Base-by-base conservation (phyloP, 345 rosid species). In the Eutrema yunnanense region DNA sequence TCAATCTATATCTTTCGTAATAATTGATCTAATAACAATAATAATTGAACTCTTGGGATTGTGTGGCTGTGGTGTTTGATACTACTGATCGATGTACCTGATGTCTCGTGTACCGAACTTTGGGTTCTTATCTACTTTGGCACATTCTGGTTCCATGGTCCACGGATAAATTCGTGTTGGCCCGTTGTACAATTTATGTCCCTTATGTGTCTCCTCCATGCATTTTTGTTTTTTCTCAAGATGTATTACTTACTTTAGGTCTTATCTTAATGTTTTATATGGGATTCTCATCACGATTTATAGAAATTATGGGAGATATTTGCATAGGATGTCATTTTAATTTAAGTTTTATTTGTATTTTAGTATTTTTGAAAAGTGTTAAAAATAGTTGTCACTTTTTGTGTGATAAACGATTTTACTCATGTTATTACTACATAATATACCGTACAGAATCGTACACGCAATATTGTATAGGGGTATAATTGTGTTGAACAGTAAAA, bases 71-170 rank as follows among this genome's bases (percentile, higher is more conserved):
- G 36, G 47, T 42, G 37, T 12, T 52, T 22, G 44, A 52, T 16
- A 22, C 32, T 7, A 61, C 6, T 8, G 67, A 60, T 48, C 16
- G 67, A 49, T 38, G 27, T 34, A 6, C 10, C 44, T 11, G 64
- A 22, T 56, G 55, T 44, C 26, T 38, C 5, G 29, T 71, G 52
- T 50, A 41, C 61, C 43, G 36, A 50, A 19, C 9, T 27, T 38
- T 38, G 67, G 62, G 58, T 29, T 47, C 19, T 60, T 38, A 40
- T 29, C 13, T 49, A 38, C 19, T 54, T 50, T 49, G 67, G 74
- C 74, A 38, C 5, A 70, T 70, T 67, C 9, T 40, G 37, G 50
- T 40, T 30, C 30, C 42, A 67, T 42, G 55, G 55, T 44, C 73
- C 55, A 44, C 44, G 56, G 3, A 46, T 58, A 13, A 26, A 22